Percentiles rank a stretch among this genome's conserved stretches.
phyloP scores from a whole-genome alignment of 495 filamentous ascomycete species.

The Clavariopsis aquatica region DNA sequence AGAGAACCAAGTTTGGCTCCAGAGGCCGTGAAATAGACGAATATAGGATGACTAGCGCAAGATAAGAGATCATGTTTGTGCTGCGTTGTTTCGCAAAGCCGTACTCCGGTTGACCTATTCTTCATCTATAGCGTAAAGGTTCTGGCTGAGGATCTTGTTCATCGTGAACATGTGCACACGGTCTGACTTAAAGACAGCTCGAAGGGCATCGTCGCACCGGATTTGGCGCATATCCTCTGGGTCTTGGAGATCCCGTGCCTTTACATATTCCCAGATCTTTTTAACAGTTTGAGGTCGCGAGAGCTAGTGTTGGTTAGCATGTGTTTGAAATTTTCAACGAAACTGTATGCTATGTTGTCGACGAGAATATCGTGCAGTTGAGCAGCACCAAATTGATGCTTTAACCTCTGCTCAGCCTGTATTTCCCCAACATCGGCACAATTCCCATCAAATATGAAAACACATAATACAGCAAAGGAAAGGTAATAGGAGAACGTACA shows the following conservation, averaged over 20 bases:
- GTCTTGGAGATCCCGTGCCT: conserved; percentile 82
- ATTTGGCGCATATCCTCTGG: conserved; percentile 90
- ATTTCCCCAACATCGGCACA: too few species aligned
- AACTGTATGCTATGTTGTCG: too few species aligned
- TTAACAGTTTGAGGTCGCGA: conserved; percentile 95
- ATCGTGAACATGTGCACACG: conserved; percentile 98
- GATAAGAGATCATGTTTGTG: too few species aligned
- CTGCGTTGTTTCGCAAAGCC: background rate
- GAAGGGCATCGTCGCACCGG: conserved; percentile 84
- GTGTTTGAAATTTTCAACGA: too few species aligned
- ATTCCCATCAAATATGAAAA: too few species aligned
- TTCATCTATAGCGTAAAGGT: conserved; percentile 67
- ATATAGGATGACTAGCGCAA: background rate
- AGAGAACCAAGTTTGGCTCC: background rate
- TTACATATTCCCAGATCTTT: conserved; percentile 92
- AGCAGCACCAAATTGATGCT: background rate
- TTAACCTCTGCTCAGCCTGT: background rate
- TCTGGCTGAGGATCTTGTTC: conserved; percentile 77
- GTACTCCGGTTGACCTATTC: background rate
- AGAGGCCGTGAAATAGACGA: background rate
- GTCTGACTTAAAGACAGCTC: conserved; percentile 84
- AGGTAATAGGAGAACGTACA: conserved; percentile 39
- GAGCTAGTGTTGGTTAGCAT: conserved; percentile 54
- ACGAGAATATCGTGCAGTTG: background rate
- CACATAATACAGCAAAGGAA: background rate